These are phyloP conservation scores for Cordyceps farinosa DNA, from an alignment of 2,329 filamentous ascomycete species.

Conservation along the genomic window DNA sequence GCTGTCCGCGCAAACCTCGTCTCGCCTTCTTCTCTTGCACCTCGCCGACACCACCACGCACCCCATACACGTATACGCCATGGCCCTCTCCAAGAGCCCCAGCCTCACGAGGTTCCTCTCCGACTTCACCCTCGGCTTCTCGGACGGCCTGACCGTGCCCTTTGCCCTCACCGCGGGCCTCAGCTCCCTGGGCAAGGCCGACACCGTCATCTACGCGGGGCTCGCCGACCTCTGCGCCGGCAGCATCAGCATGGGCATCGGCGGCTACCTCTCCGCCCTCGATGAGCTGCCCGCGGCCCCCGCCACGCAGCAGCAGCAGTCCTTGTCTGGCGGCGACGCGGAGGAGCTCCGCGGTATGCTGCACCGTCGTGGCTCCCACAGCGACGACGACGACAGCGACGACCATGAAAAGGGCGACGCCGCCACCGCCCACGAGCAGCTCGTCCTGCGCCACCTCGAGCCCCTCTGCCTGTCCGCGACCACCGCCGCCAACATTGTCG, in stretches of 20 bases:
- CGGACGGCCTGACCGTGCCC: constrained; percentile 71
- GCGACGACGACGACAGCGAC: constrained; percentile 6
- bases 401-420: constrained; percentile 21
- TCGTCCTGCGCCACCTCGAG: constrained; percentile 32
- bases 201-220: constrained; percentile 64
- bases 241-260: constrained; percentile 70
- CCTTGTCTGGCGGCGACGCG: constrained; percentile 14
- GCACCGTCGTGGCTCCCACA: constrained; percentile 12
- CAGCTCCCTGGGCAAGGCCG: constrained; percentile 55
- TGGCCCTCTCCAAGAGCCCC: constrained; percentile 27
- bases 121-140: constrained; percentile 69
- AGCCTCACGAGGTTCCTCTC: constrained; percentile 44
- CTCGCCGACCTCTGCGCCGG: constrained; percentile 68
- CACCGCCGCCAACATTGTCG: constrained; percentile 26
- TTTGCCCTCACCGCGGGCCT: constrained; percentile 72
- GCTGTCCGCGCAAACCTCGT: background rate
- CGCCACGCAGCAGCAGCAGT: background rate
- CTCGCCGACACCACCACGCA: background rate
- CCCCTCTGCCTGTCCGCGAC: constrained; percentile 29
- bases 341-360: constrained; percentile 29
- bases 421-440: constrained; percentile 17
- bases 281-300: constrained; percentile 28
- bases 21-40: background rate
- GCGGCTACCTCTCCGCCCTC: constrained; percentile 62
- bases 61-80: constrained; percentile 8